A percentile compares a stretch with the other conserved stretches of the same genome.
Conservation (phyloP, 2,329 filamentous ascomycete genomes). For the Ceratocystis harringtonii region DNA sequence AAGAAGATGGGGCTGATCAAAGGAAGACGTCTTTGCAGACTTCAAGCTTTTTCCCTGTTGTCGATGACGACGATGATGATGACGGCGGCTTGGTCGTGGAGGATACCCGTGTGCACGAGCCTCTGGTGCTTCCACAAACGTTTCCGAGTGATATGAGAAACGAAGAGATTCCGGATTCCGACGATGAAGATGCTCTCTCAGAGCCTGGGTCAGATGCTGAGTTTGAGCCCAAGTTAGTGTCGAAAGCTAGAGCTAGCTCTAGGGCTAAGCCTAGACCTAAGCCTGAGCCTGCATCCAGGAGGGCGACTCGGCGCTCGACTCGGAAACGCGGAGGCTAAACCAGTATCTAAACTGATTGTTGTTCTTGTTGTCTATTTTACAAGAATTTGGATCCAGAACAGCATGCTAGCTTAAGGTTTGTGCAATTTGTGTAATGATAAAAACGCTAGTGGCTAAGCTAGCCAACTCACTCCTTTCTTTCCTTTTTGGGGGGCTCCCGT, state of each 20-base stretch:
- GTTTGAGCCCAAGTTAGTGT: not conserved
- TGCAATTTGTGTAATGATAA: not conserved
- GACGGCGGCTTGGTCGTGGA: conserved; percentile 20
- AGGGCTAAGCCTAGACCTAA: not conserved
- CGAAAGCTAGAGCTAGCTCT: not conserved
- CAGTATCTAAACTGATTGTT: not conserved
- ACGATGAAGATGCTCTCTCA: not conserved
- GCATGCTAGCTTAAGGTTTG: no score
- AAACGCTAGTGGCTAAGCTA: not conserved
- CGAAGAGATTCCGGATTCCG: not conserved
- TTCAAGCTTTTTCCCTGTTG: conserved; percentile 35
- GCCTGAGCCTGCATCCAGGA: not conserved
- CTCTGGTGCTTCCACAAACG: not conserved
- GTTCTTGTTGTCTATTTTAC: not conserved
- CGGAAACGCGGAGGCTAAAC: not conserved
- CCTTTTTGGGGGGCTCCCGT: not conserved
- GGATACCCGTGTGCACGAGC: not conserved
- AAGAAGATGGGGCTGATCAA: conserved; percentile 20
- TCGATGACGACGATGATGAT: conserved; percentile 30
- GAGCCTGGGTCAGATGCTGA: not conserved
- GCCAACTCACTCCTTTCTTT: not conserved
- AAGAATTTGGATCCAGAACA: no score
- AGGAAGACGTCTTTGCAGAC: conserved; percentile 19
- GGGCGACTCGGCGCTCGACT: not conserved
- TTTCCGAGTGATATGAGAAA: not conserved